Evolutionary conservation across 495 filamentous ascomycete genomes (phyloP).

Genomic region (Arthonia radiata): DNA sequence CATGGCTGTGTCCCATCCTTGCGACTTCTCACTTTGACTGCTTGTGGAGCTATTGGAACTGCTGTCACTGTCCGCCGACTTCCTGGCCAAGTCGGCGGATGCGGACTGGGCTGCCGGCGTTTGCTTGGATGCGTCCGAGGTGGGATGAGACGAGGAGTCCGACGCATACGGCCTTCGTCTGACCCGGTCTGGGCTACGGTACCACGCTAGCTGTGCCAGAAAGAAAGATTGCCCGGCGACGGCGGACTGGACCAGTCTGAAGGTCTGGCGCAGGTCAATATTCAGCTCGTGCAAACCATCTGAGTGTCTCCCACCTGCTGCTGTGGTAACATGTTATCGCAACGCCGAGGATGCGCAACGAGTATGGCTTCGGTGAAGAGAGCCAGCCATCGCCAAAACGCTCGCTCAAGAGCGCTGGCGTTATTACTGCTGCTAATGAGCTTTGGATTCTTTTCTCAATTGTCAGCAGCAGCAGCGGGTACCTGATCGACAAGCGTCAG

Average conservation of each 20-base stretch:
- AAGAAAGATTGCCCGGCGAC: slow-evolving; percentile 9
- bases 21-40: too few species aligned
- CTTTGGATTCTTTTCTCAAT: background rate
- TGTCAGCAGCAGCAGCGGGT: background rate
- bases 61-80: too few species aligned
- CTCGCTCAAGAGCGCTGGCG: too few species aligned
- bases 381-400: background rate
- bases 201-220: slow-evolving; percentile 10
- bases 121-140: too few species aligned
- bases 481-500: background rate
- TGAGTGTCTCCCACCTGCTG: background rate
- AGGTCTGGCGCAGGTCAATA: background rate
- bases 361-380: background rate
- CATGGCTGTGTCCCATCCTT: too few species aligned
- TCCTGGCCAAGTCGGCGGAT: too few species aligned
- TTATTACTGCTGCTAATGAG: background rate
- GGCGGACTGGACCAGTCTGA: slow-evolving; percentile 4
- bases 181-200: slow-evolving; percentile 8
- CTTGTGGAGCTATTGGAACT: too few species aligned
- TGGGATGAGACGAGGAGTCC: too few species aligned
- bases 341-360: background rate
- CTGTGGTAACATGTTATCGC: background rate
- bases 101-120: too few species aligned
- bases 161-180: too few species aligned
- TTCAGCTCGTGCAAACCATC: background rate